phyloP scores from a whole-genome alignment of 441 rosid genomes.

The Capsella rubella region DNA sequence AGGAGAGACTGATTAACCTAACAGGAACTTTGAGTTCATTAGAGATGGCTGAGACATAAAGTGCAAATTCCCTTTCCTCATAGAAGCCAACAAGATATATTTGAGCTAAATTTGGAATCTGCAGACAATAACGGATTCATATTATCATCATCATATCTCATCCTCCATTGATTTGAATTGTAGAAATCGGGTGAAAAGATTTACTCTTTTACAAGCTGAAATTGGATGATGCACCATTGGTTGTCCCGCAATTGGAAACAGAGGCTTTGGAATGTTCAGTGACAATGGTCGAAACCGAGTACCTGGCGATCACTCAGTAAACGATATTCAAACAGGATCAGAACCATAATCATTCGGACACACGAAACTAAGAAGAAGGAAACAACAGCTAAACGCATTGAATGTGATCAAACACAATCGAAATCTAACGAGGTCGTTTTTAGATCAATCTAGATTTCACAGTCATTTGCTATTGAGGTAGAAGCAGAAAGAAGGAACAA shows the following conservation, averaged over 20 bases:
- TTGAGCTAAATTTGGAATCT: constrained; percentile 71
- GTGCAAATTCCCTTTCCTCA: constrained; percentile 71
- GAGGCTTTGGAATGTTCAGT: constrained; percentile 70
- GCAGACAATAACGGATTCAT: constrained; percentile 26
- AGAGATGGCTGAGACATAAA: constrained; percentile 72
- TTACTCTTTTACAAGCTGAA: constrained; percentile 77
- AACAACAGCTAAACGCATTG: constrained; percentile 17
- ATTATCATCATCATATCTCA: constrained; percentile 28
- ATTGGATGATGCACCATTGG: constrained; percentile 90
- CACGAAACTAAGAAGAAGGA: background rate
- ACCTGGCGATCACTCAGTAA: constrained; percentile 37
- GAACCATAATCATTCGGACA: background rate
- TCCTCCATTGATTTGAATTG: constrained; percentile 15
- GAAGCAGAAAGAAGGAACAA: background rate
- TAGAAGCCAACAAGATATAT: constrained; percentile 75
- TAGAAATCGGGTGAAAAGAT: constrained; percentile 15
- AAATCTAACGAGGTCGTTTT: constrained; percentile 18
- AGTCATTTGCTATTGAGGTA: background rate
- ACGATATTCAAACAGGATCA: constrained; percentile 29
- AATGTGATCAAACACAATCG: constrained; percentile 23
- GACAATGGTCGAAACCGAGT: constrained; percentile 76
- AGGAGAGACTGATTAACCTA: constrained; percentile 47
- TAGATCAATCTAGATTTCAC: constrained; percentile 11
- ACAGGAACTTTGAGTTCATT: constrained; percentile 76
- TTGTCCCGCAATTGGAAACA: constrained; percentile 91